These are phyloP conservation scores for Fagus sylvatica DNA, from an alignment of 306 rosid genomes.

Conservation along the genomic window DNA sequence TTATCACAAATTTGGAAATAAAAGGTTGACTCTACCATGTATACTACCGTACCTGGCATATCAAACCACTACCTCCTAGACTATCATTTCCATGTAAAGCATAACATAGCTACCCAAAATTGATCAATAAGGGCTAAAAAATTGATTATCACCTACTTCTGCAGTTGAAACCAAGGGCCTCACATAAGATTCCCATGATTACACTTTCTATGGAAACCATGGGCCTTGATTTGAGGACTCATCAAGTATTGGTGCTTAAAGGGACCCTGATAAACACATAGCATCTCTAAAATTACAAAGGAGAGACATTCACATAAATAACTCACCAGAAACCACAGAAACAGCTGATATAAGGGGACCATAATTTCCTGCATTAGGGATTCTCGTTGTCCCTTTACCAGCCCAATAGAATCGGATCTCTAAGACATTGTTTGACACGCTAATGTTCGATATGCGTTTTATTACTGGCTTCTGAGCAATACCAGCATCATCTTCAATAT, in stretches of 20 bases:
- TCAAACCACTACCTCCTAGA: not conserved
- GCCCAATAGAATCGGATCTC: slow-evolving; percentile 71
- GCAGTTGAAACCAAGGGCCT: not conserved
- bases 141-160: not conserved
- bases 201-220: not conserved
- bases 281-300: not conserved
- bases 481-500: slow-evolving; percentile 47
- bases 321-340: slow-evolving; percentile 64
- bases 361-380: slow-evolving; percentile 60
- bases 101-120: not conserved
- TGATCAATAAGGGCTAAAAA: not conserved
- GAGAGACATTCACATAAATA: not conserved
- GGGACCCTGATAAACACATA: not conserved
- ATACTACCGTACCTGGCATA: not conserved
- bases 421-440: slow-evolving; percentile 43
- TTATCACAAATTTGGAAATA: not conserved
- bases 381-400: slow-evolving; percentile 59
- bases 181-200: too few species aligned
- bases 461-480: slow-evolving; percentile 44
- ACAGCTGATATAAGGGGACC: slow-evolving; percentile 77
- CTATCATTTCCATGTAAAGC: not conserved
- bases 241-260: not conserved
- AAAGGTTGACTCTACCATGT: not conserved
- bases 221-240: not conserved
- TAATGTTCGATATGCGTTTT: slow-evolving; percentile 31